phyloP scores from a whole-genome alignment of 2,329 filamentous ascomycete genomes.

The Diplodia sapinea region DNA sequence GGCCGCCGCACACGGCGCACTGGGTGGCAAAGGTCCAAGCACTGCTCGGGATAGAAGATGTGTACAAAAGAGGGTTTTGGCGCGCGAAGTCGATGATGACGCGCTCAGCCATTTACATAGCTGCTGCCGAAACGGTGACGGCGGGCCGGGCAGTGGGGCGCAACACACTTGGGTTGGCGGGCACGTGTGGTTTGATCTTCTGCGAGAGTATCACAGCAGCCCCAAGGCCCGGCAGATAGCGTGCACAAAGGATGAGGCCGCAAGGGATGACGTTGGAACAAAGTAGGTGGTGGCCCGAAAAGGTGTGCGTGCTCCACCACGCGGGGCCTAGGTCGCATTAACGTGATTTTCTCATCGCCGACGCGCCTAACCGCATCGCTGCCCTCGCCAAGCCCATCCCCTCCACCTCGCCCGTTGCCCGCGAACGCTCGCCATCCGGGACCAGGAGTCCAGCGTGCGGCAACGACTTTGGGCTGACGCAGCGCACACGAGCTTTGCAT shows the following conservation, averaged over 20 bases:
- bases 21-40: not conserved
- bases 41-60: not conserved
- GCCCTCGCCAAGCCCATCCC: conserved; percentile 19
- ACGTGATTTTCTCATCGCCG: conserved; percentile 20
- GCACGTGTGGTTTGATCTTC: not conserved
- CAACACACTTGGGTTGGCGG: not conserved
- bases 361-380: conserved; percentile 18
- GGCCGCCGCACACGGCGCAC: not conserved
- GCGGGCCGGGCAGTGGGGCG: not conserved
- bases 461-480: not conserved
- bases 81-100: no score
- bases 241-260: not conserved
- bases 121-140: no score
- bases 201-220: no score
- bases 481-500: conserved; percentile 1
- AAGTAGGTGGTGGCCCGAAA: conserved; percentile 15
- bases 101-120: no score
- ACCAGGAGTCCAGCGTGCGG: conserved; percentile 8
- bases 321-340: conserved; percentile 20
- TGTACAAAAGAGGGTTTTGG: no score
- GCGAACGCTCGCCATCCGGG: not conserved
- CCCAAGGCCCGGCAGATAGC: not conserved
- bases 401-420: not conserved
- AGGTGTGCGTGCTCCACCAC: conserved; percentile 23
- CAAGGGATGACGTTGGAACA: conserved; percentile 25